phyloP scores from a whole-genome alignment of 148 eudicot species.

The Spergularia marina region DNA sequence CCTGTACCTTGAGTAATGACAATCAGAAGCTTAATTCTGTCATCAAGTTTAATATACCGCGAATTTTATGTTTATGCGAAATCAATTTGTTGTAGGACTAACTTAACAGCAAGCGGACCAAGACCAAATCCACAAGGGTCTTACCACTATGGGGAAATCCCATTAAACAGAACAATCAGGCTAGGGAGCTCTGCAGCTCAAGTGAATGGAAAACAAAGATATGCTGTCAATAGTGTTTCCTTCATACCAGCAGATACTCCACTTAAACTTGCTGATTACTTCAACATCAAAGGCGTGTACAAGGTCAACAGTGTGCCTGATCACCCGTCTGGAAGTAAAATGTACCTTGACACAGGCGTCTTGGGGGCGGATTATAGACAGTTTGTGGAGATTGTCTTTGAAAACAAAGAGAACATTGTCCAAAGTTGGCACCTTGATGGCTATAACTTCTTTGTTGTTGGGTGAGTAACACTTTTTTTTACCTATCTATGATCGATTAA shows the following conservation, averaged over 20 bases:
- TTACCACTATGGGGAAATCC: constrained; percentile 71
- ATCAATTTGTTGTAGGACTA: constrained; percentile 43
- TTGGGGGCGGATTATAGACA: constrained; percentile 55
- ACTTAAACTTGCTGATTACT: constrained; percentile 79
- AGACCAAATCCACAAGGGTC: constrained; percentile 98
- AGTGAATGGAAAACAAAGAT: constrained; percentile 64
- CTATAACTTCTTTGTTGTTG: constrained; percentile 71
- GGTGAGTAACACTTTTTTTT: constrained; percentile 39
- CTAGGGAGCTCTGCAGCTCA: constrained; percentile 43
- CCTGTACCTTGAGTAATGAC: too few species aligned
- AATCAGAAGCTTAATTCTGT: too few species aligned
- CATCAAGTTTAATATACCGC: too few species aligned
- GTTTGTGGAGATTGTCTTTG: constrained; percentile 71
- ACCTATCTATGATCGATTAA: too few species aligned
- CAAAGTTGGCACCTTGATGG: constrained; percentile 92
- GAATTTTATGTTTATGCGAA: neutral
- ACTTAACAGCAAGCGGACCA: constrained; percentile 83
- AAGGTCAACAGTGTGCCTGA: constrained; percentile 61
- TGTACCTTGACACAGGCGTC: constrained; percentile 58
- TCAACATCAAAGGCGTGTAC: constrained; percentile 61
- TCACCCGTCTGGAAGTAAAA: constrained; percentile 33
- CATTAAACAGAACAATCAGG: constrained; percentile 51
- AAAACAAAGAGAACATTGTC: constrained; percentile 52
- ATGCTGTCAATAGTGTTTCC: constrained; percentile 68
- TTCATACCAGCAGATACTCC: constrained; percentile 74